Base-by-base conservation (phyloP, 2,329 filamentous ascomycete genomes). In the Blastomyces emzantsi region DNA sequence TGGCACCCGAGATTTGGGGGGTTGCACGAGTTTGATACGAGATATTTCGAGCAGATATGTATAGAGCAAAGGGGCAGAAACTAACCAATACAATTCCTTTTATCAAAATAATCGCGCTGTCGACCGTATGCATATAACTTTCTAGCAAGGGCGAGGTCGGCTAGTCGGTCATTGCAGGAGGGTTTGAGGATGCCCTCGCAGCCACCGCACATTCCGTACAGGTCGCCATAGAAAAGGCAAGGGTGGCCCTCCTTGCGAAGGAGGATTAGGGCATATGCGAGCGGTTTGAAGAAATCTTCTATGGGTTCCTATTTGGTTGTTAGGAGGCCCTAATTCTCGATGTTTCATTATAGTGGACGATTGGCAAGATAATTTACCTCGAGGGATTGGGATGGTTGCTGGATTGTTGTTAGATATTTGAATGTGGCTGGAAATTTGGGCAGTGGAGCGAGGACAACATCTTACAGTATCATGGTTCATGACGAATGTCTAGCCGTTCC, bases 261-360 rank as follows among this genome's bases (percentile, higher is more conserved):
- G 1, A 92, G 82, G 63, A 90, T 90, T 55, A 91, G 80, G 0
- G 87, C 78, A 73, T 91, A 90, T 15, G 87, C 89, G 19, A 90
- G 79, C 0, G 87, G 82, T 73, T 90, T 90, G 78, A 91, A 89
- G 76, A 83, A 87, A 33, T 80, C 78, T 63, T 85, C 81, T 51
- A 91, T 83, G 1, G 83, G 82, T 0, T 85, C 83, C 68, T 83
- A 60, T n/a, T 11, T 5, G 28, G 41, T n/a, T 25, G 45, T 25
- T 45, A 62, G 60, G 47, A 8, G 22, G 2, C 8, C 8, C 3
- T 15, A 51, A 61, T 4, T 13, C 11, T 15, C 30, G 22, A 28
- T 28, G 13, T 51, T 6, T 52, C 49, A 8, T 17, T 30, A 17
- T 30, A 25, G 11, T 25, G 28, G 22, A 9, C 8, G 49, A 52